A percentile compares a stretch with the other conserved stretches of the same genome.
Evolutionary conservation across 768 basidiomycete genomes (phyloP).

Genomic region (Hysterangium stoloniferum): DNA sequence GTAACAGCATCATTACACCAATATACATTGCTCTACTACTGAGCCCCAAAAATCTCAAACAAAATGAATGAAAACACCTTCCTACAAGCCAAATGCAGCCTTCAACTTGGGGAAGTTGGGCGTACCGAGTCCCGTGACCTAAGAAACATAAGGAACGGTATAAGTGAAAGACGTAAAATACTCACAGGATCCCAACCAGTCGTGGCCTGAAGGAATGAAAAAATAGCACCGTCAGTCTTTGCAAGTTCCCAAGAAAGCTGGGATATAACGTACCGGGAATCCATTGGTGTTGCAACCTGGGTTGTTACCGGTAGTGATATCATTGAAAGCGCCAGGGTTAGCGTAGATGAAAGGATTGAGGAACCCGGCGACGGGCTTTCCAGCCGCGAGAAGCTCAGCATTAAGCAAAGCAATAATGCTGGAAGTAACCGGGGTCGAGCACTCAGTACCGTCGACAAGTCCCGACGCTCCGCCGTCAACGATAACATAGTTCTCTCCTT

Average conservation of each 20-base stretch:
- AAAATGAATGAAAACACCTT: too few relatives aligned
- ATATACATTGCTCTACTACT: too few relatives aligned
- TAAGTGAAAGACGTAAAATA: not conserved
- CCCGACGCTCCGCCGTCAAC: conserved; percentile 3
- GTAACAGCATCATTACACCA: too few relatives aligned
- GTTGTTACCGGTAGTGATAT: conserved; percentile 24
- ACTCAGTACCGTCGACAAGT: conserved; percentile 22
- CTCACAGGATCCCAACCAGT: conserved; percentile 14
- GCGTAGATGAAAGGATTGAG: conserved; percentile 15
- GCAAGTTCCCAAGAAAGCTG: not conserved
- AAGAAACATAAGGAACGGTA: too few relatives aligned
- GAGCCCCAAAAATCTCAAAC: too few relatives aligned
- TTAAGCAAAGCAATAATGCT: conserved; percentile 13
- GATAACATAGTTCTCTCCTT: conserved; percentile 18
- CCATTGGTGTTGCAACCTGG: conserved; percentile 15
- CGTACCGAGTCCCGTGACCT: conserved; percentile 45
- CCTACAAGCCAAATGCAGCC: too few relatives aligned
- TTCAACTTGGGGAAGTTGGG: conserved; percentile 34
- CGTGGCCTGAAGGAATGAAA: conserved; percentile 5
- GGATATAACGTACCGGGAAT: conserved; percentile 10
- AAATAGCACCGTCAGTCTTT: not conserved
- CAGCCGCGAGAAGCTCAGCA: conserved; percentile 11
- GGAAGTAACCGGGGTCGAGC: conserved; percentile 27
- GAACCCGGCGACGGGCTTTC: conserved; percentile 13
- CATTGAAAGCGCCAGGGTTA: conserved; percentile 21